These are phyloP conservation scores for Termitomyces sp. DNA, from an alignment of 768 basidiomycete species.

Conservation along the genomic window DNA sequence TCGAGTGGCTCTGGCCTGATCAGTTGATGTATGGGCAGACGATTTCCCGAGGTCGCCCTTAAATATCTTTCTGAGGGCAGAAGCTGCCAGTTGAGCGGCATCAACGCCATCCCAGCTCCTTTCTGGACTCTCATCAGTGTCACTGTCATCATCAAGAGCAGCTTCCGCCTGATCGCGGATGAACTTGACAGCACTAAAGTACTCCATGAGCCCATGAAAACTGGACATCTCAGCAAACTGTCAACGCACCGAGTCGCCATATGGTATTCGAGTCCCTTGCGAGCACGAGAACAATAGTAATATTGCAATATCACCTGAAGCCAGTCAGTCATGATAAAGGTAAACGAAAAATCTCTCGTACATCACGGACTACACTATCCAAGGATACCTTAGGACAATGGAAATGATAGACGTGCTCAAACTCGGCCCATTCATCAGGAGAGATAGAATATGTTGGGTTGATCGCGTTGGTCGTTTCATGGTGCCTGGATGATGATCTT, in stretches of 20 bases:
- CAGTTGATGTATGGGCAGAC: slow-evolving; percentile 32
- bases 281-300: slow-evolving; percentile 73
- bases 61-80: slow-evolving; percentile 60
- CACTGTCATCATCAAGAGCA: slow-evolving; percentile 23
- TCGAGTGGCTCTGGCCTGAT: slow-evolving; percentile 18
- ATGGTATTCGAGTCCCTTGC: slow-evolving; percentile 81
- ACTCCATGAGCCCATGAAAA: slow-evolving; percentile 8
- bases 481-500: slow-evolving; percentile 21
- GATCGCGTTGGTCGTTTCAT: slow-evolving; percentile 31
- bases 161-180: slow-evolving; percentile 77
- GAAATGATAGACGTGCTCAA: slow-evolving; percentile 88
- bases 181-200: slow-evolving; percentile 71
- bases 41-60: slow-evolving; percentile 46
- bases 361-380: slow-evolving; percentile 74
- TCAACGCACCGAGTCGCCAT: slow-evolving; percentile 72
- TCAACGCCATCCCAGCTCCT: slow-evolving; percentile 27
- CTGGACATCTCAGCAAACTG: neutral
- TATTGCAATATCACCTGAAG: slow-evolving; percentile 80
- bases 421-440: slow-evolving; percentile 69
- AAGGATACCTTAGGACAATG: slow-evolving; percentile 81
- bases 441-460: slow-evolving; percentile 64
- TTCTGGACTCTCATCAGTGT: slow-evolving; percentile 19
- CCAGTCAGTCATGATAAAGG: slow-evolving; percentile 9
- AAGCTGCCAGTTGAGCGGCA: slow-evolving; percentile 62
- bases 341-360: slow-evolving; percentile 31